Conservation (phyloP, 345 rosid genomes). For the Turritis glabra region DNA sequence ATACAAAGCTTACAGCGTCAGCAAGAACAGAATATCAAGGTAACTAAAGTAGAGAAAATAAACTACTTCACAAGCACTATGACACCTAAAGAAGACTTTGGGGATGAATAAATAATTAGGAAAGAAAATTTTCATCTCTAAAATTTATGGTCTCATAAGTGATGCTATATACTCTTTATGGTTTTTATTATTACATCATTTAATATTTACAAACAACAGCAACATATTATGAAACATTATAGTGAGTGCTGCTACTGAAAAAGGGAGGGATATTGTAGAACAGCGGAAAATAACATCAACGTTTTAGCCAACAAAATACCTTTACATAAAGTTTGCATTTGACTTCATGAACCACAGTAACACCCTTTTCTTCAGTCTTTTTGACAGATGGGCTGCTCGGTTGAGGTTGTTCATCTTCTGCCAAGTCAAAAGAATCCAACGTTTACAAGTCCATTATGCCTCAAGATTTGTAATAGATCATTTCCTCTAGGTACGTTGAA, state of each 20-base stretch:
- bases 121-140: background rate
- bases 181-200: background rate
- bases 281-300: background rate
- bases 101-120: background rate
- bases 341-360: conserved; percentile 82
- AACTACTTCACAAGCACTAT: background rate
- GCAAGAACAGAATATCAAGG: conserved; percentile 14
- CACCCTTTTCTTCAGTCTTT: conserved; percentile 86
- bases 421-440: conserved; percentile 16
- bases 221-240: background rate
- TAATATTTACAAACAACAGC: background rate
- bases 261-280: background rate
- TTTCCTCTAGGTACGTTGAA: conserved; percentile 15
- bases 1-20: background rate
- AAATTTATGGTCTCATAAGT: background rate
- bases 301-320: conserved; percentile 45
- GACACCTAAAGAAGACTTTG: background rate
- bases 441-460: conserved; percentile 11
- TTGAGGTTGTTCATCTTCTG: conserved; percentile 71
- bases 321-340: conserved; percentile 96
- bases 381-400: conserved; percentile 95
- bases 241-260: background rate
- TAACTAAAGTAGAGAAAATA: background rate
- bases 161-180: background rate
- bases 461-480: conserved; percentile 6